Percentiles rank a stretch among this genome's conserved stretches.
Evolutionary conservation across 192 early-diverging fungal genomes (phyloP).

Genomic region (Backusella parvicylindrica): DNA sequence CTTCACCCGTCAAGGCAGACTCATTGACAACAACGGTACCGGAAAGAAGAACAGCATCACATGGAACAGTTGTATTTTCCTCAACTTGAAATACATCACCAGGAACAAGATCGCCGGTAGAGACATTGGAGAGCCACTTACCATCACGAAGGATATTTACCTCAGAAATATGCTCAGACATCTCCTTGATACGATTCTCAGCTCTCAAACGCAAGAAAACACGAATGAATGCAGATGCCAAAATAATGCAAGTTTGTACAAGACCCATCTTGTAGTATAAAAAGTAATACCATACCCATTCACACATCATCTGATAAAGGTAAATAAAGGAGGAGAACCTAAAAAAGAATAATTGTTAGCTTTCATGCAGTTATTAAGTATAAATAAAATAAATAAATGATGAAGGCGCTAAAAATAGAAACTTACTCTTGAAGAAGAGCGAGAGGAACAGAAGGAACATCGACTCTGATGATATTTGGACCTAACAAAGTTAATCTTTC

Average conservation of each 20-base stretch:
- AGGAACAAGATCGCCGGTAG: conserved; percentile 60
- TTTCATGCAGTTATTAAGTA: conserved; percentile 18
- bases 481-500: conserved; percentile 55
- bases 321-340: conserved; percentile 52
- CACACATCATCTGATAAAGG: conserved; percentile 62
- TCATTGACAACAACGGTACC: conserved; percentile 77
- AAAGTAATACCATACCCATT: conserved; percentile 68
- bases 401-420: conserved; percentile 28
- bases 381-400: not conserved
- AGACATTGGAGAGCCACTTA: conserved; percentile 46
- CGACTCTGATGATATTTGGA: conserved; percentile 60
- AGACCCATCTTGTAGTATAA: conserved; percentile 60
- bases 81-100: conserved; percentile 60
- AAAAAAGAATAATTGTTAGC: not conserved
- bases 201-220: conserved; percentile 46
- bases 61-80: conserved; percentile 49
- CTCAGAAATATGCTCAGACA: conserved; percentile 49
- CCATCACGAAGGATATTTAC: conserved; percentile 55
- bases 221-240: conserved; percentile 56
- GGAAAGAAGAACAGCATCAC: conserved; percentile 65
- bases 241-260: conserved; percentile 54
- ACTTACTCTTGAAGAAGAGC: conserved; percentile 53
- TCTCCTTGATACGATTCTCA: conserved; percentile 50
- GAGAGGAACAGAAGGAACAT: conserved; percentile 43
- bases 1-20: conserved; percentile 75